Conservation (phyloP, 176 grass and related monocot species). For the Oryza coarctata region DNA sequence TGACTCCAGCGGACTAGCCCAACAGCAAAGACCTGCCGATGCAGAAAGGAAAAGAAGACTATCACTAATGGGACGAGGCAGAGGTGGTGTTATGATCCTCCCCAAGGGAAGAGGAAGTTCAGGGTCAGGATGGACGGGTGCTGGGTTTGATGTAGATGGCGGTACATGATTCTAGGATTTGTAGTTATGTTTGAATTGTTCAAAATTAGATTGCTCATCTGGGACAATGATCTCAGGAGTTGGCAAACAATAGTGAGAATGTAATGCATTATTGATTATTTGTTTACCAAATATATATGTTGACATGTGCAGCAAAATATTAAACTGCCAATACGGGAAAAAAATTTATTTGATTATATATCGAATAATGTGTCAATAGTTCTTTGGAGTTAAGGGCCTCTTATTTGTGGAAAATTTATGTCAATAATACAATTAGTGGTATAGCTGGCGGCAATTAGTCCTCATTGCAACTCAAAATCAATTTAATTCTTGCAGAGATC, state of each 20-base stretch:
- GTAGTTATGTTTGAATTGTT: background rate
- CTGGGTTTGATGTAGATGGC: conserved; percentile 75
- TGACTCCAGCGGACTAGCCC: background rate
- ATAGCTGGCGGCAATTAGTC: too few relatives aligned
- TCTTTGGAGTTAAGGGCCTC: background rate
- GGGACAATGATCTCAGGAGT: background rate
- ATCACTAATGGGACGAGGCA: conserved; percentile 48
- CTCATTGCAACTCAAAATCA: too few relatives aligned
- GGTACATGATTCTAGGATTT: conserved; percentile 36
- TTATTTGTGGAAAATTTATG: background rate
- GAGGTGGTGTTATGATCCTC: conserved; percentile 60
- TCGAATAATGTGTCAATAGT: background rate
- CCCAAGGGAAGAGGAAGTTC: conserved; percentile 68
- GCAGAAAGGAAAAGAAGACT: conserved; percentile 65
- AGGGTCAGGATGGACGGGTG: conserved; percentile 77
- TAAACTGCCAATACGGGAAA: background rate
- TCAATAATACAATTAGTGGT: too few relatives aligned
- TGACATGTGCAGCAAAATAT: background rate
- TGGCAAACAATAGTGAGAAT: background rate
- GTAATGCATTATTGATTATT: conserved; percentile 15
- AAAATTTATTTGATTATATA: background rate
- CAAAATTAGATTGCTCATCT: background rate
- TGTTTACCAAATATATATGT: conserved; percentile 26
- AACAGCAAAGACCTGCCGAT: conserved; percentile 34
- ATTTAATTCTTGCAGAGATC: too few relatives aligned